Conservation (phyloP, 345 rosid species). For the Crucihimalaya himalaica region DNA sequence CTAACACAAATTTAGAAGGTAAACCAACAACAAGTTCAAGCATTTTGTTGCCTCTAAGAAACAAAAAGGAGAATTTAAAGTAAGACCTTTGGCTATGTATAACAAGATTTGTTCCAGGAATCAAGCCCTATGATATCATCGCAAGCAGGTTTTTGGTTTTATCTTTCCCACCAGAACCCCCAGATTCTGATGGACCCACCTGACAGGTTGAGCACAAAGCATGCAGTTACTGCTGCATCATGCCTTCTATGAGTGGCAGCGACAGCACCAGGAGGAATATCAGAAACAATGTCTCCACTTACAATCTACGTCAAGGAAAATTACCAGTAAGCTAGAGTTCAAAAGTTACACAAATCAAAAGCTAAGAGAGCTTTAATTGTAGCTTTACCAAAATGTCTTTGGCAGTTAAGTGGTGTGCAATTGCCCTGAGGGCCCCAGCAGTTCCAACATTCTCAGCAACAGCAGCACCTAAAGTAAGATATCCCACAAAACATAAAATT, state of each 20-base stretch:
- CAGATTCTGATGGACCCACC: conserved; percentile 79
- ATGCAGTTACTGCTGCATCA: conserved; percentile 82
- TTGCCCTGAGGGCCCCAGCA: conserved; percentile 91
- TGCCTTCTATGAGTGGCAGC: conserved; percentile 93
- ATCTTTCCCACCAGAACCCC: conserved; percentile 75
- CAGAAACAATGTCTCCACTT: conserved; percentile 98
- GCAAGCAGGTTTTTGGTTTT: conserved; percentile 81
- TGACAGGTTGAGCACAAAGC: conserved; percentile 85
- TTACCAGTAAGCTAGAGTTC: conserved; percentile 8
- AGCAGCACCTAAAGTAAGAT: conserved; percentile 63
- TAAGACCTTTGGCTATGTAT: conserved; percentile 76
- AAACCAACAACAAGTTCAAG: conserved; percentile 20
- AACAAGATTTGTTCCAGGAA: conserved; percentile 70
- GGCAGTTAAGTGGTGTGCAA: conserved; percentile 83
- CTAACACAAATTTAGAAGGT: conserved; percentile 44
- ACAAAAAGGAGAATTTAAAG: conserved; percentile 10
- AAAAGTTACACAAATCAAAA: conserved; percentile 11
- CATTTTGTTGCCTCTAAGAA: conserved; percentile 19
- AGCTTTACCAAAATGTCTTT: conserved; percentile 83
- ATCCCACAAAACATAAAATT: background rate
- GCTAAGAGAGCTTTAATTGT: conserved; percentile 1
- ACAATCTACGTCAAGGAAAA: conserved; percentile 61
- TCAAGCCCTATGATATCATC: conserved; percentile 83
- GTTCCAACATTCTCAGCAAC: conserved; percentile 94
- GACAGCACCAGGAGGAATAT: conserved; percentile 90